Base-by-base conservation (phyloP, 805 yeast species). In the Teunomyces panamensis region DNA sequence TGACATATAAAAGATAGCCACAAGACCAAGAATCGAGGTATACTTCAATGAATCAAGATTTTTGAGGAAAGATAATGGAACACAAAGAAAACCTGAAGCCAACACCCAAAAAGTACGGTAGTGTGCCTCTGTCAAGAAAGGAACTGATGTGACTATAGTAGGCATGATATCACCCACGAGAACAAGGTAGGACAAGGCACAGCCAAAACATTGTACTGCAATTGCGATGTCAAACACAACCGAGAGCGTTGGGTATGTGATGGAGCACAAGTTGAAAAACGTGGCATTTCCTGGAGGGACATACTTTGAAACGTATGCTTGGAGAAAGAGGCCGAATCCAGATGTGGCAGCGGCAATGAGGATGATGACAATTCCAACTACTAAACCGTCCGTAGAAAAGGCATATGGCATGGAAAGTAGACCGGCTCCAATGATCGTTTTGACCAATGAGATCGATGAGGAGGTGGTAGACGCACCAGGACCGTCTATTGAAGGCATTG, bases 31-130 rank as follows among this genome's bases (percentile, higher is more conserved):
- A 63, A 90, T 69, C 2, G 96, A 88, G 1, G 97, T 89, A 58
- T 88, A 87, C 59, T 87, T 85, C 59, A 91, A 77, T 8, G 96
- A 87, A 61, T 88, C 95, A 51, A 91, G 74, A 57, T 81, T 82
- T 58, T 84, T 79, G 58, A 87, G 73, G 63, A 84, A 89, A 9
- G 94, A 84, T 44, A 92, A 70, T 0, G 90, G 90, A 13, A 83
- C 73, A 26, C 75, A 66, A 5, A 68, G 42, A 5, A 63, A 29
- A 1, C 65, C 59, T 24, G 84, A 76, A 0, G 77, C 51, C 2
- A 86, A 65, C 43, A 85, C 84, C 85, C 89, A 84, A 49, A 84
- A 74, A 20, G 76, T 71, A 49, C 89, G 70, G 45, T 71, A 46
- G 49, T 59, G 39, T 5, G 50, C 48, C 5, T 48, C 56, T 6